phyloP scores from a whole-genome alignment of 2,329 filamentous ascomycete genomes.

The Cordyceps cateniannulata region DNA sequence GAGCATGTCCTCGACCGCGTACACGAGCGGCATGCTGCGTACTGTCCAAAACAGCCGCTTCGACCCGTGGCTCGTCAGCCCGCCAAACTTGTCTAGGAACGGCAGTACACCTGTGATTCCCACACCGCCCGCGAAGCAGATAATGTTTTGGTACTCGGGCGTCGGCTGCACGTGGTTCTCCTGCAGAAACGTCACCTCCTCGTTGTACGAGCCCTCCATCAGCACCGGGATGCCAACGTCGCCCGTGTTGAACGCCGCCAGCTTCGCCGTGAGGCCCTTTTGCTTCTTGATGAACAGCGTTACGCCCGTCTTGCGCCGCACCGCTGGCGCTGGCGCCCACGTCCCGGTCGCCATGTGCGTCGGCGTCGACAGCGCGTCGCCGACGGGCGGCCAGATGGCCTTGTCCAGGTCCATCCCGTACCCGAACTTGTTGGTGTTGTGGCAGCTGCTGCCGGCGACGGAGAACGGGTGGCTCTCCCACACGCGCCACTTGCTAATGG shows the following conservation, averaged over 20 bases:
- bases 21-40: conserved; percentile 17
- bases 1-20: conserved; percentile 17
- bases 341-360: not conserved
- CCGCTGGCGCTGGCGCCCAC: not conserved
- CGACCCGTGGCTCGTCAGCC: conserved; percentile 12
- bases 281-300: conserved; percentile 16
- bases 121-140: conserved; percentile 26
- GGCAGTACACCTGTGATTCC: conserved; percentile 26
- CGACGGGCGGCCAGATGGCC: not conserved
- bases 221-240: conserved; percentile 17
- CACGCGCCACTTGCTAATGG: conserved; percentile 18
- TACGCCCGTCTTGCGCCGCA: conserved; percentile 10
- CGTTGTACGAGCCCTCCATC: conserved; percentile 18
- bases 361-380: not conserved
- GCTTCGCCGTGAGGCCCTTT: conserved; percentile 14
- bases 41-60: conserved; percentile 21
- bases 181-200: conserved; percentile 14
- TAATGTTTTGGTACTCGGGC: conserved; percentile 18
- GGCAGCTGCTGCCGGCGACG: conserved; percentile 11
- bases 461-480: conserved; percentile 29
- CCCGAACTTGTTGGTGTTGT: not conserved
- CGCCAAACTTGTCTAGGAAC: conserved; percentile 14
- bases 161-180: conserved; percentile 13
- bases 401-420: conserved; percentile 4
- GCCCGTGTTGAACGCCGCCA: conserved; percentile 3